Evolutionary conservation across 371 early-diverging fungal species (phyloP).

Genomic region (Circinella minor): DNA sequence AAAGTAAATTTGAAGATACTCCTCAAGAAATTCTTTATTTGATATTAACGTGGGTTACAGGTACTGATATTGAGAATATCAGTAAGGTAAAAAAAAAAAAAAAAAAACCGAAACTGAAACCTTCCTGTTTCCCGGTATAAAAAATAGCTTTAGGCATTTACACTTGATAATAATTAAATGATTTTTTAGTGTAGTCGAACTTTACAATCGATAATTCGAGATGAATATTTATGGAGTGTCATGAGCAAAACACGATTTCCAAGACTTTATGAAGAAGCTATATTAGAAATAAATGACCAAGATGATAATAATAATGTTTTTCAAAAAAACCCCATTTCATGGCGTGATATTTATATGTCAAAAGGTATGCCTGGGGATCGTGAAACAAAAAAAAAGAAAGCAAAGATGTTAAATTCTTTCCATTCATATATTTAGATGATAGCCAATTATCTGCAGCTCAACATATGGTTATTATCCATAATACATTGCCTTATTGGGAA

Average conservation of each 20-base stretch:
- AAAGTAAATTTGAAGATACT: not conserved
- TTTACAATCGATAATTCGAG: not conserved
- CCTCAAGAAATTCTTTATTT: conserved; percentile 13
- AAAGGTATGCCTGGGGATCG: conserved; percentile 15
- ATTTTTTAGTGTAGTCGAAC: not conserved
- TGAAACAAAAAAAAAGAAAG: too few relatives aligned
- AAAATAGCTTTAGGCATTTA: too few relatives aligned
- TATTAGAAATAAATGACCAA: not conserved
- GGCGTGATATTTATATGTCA: conserved; percentile 15
- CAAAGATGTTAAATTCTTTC: not conserved
- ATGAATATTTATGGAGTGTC: conserved; percentile 14
- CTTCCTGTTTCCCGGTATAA: too few relatives aligned
- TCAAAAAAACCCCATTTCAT: not conserved
- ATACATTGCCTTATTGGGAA: conserved; percentile 41
- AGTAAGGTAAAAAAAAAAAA: conserved; percentile 3
- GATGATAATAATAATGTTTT: not conserved
- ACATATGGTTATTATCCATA: conserved; percentile 37
- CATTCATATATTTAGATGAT: conserved; percentile 4
- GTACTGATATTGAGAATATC: conserved; percentile 8
- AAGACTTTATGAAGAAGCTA: not conserved
- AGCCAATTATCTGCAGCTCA: conserved; percentile 26
- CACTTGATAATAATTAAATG: too few relatives aligned
- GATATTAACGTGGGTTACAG: conserved; percentile 13
- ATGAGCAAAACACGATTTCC: conserved; percentile 15
- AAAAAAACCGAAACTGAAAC: too few relatives aligned